Evolutionary conservation across 2,329 filamentous ascomycete species (phyloP).

Genomic region (Apiospora hydei): DNA sequence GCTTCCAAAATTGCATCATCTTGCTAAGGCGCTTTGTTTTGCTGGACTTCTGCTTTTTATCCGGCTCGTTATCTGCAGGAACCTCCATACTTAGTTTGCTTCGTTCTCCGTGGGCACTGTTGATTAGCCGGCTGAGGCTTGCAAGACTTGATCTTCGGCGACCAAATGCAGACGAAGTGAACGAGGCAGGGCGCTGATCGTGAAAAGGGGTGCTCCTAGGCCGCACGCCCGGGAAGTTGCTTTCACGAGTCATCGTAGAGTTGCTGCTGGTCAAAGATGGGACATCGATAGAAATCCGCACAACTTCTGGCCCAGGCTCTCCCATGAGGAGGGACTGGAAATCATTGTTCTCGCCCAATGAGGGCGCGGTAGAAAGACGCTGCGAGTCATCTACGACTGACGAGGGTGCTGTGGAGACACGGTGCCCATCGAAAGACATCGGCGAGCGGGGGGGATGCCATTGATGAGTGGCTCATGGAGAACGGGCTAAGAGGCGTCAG

Average conservation of each 20-base stretch:
- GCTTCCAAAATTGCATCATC: conserved; percentile 82
- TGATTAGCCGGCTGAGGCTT: conserved; percentile 79
- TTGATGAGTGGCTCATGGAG: conserved; percentile 70
- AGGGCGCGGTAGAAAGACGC: conserved; percentile 77
- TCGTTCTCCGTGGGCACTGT: conserved; percentile 75
- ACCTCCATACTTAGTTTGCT: conserved; percentile 79
- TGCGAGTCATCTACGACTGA: conserved; percentile 75
- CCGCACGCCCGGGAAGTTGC: conserved; percentile 52
- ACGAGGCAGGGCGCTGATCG: conserved; percentile 67
- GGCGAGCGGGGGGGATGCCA: conserved; percentile 75
- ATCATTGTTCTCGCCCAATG: conserved; percentile 75
- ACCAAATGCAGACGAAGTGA: conserved; percentile 68
- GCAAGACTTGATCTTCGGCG: conserved; percentile 78
- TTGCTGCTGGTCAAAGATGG: conserved; percentile 78
- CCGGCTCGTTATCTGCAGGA: conserved; percentile 60
- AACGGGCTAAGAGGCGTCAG: conserved; percentile 68
- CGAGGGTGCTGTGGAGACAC: conserved; percentile 78
- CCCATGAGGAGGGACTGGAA: conserved; percentile 76
- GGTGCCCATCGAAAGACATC: conserved; percentile 74
- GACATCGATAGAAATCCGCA: conserved; percentile 75
- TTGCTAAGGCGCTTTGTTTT: conserved; percentile 75
- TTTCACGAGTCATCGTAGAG: conserved; percentile 78
- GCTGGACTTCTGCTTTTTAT: conserved; percentile 66
- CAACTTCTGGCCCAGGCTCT: conserved; percentile 73
- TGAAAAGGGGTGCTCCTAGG: conserved; percentile 52